Conservation (phyloP, 1,139 yeast genomes). For the Yamadazyma pseudoaaseri region DNA sequence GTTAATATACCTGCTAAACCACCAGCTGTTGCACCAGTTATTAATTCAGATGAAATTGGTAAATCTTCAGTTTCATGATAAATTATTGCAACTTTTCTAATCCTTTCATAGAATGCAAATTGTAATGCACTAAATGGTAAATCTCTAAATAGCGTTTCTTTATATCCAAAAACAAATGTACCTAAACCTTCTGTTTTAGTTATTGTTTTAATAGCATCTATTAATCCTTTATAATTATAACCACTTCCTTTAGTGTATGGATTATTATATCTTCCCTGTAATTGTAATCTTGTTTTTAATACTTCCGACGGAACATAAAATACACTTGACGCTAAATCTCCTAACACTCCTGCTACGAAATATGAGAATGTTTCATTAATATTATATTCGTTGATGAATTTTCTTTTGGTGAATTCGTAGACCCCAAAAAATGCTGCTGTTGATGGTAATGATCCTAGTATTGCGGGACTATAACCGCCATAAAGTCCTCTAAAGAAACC, state of each 20-base stretch:
- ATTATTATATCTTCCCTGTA: conserved; percentile 86
- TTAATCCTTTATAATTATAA: conserved; percentile 74
- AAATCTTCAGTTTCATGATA: conserved; percentile 45
- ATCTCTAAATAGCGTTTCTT: conserved; percentile 88
- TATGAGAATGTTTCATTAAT: conserved; percentile 79
- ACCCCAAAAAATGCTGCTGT: conserved; percentile 91
- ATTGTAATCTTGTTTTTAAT: conserved; percentile 85
- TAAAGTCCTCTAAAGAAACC: conserved; percentile 84
- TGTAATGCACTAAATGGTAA: conserved; percentile 94
- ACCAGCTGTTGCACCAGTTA: conserved; percentile 96
- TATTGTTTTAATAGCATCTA: conserved; percentile 69
- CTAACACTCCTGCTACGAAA: conserved; percentile 82
- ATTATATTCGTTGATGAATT: conserved; percentile 60
- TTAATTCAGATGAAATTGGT: conserved; percentile 61
- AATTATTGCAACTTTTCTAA: conserved; percentile 61
- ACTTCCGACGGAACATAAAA: conserved; percentile 97
- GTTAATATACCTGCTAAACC: conserved; percentile 87
- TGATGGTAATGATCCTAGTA: conserved; percentile 88
- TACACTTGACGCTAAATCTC: conserved; percentile 88
- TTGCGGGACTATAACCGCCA: conserved; percentile 90
- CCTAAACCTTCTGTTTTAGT: conserved; percentile 65
- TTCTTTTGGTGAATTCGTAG: conserved; percentile 78
- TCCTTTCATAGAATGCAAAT: conserved; percentile 90
- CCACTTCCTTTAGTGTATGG: conserved; percentile 73
- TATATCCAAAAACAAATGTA: conserved; percentile 86